These are phyloP conservation scores for Talaromyces nanjingensis DNA, from an alignment of 495 filamentous ascomycete genomes.

Conservation along the genomic window DNA sequence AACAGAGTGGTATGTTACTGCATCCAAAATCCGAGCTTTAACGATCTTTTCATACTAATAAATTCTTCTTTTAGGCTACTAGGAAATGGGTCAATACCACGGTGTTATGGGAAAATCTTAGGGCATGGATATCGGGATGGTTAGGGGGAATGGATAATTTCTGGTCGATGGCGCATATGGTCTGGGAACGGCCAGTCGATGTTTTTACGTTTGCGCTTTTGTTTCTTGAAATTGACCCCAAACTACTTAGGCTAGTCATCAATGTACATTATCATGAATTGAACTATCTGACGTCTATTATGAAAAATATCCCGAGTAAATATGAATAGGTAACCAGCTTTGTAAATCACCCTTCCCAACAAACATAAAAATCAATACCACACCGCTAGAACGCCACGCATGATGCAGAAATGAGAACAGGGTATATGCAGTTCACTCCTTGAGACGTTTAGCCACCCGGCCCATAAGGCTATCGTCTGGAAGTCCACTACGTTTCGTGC, in stretches of 20 bases:
- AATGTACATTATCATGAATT: background rate
- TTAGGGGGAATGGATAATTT: background rate
- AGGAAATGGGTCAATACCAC: background rate
- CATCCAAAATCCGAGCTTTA: too few relatives aligned
- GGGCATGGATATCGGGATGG: background rate
- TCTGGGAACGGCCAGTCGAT: background rate
- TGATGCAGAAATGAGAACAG: background rate
- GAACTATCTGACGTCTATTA: background rate
- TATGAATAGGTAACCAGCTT: background rate
- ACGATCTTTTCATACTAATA: background rate
- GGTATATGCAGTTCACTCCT: conserved; percentile 24
- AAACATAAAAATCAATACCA: background rate
- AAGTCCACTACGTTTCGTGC: conserved; percentile 83
- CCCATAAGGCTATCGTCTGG: conserved; percentile 71
- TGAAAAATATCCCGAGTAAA: background rate
- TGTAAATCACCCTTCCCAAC: background rate
- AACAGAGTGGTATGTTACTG: conserved; percentile 28
- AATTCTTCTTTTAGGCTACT: background rate
- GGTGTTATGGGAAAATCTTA: background rate
- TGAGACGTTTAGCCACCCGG: conserved; percentile 36
- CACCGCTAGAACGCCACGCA: background rate
- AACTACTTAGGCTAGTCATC: background rate
- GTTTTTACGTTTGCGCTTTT: background rate
- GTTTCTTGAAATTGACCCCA: background rate
- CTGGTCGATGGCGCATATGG: background rate